Evolutionary conservation across 2,329 filamentous ascomycete genomes (phyloP), one percentile per base, ranked within the genome.

Genomic region (Fusarium kyushuense): DNA sequence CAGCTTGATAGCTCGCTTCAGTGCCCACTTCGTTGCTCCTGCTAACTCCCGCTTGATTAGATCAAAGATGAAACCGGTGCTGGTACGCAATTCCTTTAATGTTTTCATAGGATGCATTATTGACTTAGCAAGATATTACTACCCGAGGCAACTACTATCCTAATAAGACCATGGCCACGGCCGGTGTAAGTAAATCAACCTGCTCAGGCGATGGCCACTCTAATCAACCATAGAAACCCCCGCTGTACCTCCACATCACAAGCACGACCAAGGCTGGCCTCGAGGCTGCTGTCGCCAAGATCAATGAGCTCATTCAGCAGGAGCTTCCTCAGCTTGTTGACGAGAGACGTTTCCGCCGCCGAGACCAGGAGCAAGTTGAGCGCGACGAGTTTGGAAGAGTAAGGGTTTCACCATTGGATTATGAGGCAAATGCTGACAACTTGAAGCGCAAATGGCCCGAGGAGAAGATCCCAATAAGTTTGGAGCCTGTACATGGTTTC

Each of bases 31-130:
- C 89, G 89, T 92, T 90, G 88, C 92, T 93, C 89, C 89, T 96
- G 93, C 94, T 98, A 89, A 97, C 94, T 89, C 90, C 86, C 83
- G 86, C 89, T 88, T 96, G 90, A 92, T 92, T 94, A 99, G 96
- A 99, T 99, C 77, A 97, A 97, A 91, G 95, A 97, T 85, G 93
- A 97, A 77, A 98, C 95, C 90, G 96, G 96, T 87, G 95, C 96
- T 87, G 96, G 96, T 99, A 99, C 90, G 94, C 89, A 83, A 58
- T 60, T 58, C 48, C 79, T 84, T 82, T 59, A 52, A 52, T 65
- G 43, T 35, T 56, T 58, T 36, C 81, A 80, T 80, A 82, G 78
- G 83, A 69, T 83, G 80, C 80, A 77, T 87, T 81, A 78, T 88
- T 89, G 84, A 88, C 84, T 80, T 74, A 81, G 82, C 81, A 76